Conservation (phyloP, 192 early-diverging fungal genomes). For the Dissophora globulifera region DNA sequence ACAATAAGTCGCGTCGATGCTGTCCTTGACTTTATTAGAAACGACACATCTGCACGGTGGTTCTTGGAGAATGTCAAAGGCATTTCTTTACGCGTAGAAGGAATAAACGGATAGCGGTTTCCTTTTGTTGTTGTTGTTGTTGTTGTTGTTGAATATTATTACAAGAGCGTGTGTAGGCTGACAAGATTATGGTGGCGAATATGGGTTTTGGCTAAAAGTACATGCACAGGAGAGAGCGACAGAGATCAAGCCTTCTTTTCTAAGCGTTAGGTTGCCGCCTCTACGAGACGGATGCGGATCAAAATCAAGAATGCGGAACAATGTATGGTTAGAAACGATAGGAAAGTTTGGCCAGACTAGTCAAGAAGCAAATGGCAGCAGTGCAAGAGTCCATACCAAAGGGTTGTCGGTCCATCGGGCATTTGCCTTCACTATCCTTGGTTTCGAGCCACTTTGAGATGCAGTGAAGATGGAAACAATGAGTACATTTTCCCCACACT, state of each 20-base stretch:
- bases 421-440: constrained; percentile 76
- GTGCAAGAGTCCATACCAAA: constrained; percentile 62
- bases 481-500: constrained; percentile 93
- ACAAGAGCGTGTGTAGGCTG: no score
- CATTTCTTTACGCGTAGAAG: no score
- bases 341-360: no score
- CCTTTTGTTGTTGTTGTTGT: no score
- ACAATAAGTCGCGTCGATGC: constrained; percentile 19
- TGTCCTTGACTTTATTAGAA: constrained; percentile 19
- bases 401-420: constrained; percentile 89
- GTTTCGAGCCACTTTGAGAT: constrained; percentile 82
- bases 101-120: no score
- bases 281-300: constrained; percentile 8
- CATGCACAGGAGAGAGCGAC: background rate
- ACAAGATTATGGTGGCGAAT: no score
- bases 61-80: constrained; percentile 30
- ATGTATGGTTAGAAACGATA: background rate
- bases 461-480: constrained; percentile 97
- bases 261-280: constrained; percentile 17
- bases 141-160: no score
- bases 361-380: background rate
- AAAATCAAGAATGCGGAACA: no score
- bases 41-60: constrained; percentile 21
- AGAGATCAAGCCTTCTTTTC: background rate
- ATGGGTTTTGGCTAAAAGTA: background rate